Evolutionary conservation across 73 alveolate genomes (phyloP).

Genomic region (Paramecium caudatum): DNA sequence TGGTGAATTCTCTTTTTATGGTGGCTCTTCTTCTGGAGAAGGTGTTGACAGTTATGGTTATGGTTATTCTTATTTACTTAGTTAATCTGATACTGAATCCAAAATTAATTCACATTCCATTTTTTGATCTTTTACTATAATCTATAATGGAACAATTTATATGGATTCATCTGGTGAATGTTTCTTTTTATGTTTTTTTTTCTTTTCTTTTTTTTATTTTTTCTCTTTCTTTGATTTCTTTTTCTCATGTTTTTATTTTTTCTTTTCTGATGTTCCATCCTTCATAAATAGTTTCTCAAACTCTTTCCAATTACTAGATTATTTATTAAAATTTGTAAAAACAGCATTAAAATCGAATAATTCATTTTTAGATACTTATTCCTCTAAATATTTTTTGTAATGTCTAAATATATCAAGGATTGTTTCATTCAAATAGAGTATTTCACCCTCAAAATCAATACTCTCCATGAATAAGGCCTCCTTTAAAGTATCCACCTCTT

Average conservation of each 20-base stretch:
- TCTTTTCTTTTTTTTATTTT: slow-evolving; percentile 21
- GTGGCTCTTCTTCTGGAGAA: slow-evolving; percentile 37
- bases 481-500: neutral
- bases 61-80: neutral
- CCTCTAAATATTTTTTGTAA: slow-evolving; percentile 41
- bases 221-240: slow-evolving; percentile 40
- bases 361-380: neutral
- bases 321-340: neutral
- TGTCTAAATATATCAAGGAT: slow-evolving; percentile 8
- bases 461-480: slow-evolving; percentile 14
- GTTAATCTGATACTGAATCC: neutral
- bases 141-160: slow-evolving; percentile 5
- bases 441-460: neutral
- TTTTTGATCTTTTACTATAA: neutral
- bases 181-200: slow-evolving; percentile 23
- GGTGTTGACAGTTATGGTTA: neutral
- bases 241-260: neutral
- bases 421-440: slow-evolving; percentile 21
- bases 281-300: neutral
- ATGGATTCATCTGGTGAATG: neutral
- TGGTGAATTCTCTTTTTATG: neutral
- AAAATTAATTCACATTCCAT: neutral
- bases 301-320: neutral
- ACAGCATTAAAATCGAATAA: neutral
- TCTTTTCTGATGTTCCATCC: neutral